Evolutionary conservation across 495 filamentous ascomycete genomes (phyloP).

Genomic region (Penicillium herquei): DNA sequence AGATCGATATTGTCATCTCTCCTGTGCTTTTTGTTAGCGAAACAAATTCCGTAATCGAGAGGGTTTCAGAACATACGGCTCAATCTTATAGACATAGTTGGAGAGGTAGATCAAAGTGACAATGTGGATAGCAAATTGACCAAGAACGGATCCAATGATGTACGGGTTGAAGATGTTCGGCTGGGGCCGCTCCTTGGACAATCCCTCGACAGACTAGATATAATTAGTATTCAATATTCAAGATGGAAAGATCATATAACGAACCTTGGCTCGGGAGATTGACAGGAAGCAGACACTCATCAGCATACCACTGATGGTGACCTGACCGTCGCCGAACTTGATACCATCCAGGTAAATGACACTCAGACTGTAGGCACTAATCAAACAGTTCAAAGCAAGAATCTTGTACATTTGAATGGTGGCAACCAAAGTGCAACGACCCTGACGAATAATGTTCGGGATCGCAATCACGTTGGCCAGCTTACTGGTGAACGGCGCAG

Average conservation of each 20-base stretch:
- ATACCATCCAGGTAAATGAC: constrained; percentile 97
- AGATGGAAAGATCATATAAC: constrained; percentile 3
- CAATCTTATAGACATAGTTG: constrained; percentile 75
- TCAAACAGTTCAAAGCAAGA: constrained; percentile 94
- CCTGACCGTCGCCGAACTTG: constrained; percentile 98
- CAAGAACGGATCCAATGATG: constrained; percentile 96
- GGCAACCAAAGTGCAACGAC: constrained; percentile 92
- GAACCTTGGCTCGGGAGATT: constrained; percentile 86
- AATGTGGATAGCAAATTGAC: constrained; percentile 96
- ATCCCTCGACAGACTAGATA: constrained; percentile 75
- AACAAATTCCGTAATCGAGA: not conserved
- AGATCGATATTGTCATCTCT: constrained; percentile 76
- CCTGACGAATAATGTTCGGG: constrained; percentile 97
- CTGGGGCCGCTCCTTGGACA: constrained; percentile 97
- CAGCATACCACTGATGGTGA: constrained; percentile 98
- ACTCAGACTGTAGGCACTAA: constrained; percentile 95
- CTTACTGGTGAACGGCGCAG: constrained; percentile 97
- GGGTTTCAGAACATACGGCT: constrained; percentile 60
- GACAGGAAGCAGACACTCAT: constrained; percentile 99
- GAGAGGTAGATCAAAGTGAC: constrained; percentile 93
- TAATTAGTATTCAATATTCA: constrained; percentile 20
- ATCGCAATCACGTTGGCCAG: constrained; percentile 95
- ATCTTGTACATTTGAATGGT: constrained; percentile 99
- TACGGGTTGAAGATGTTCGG: constrained; percentile 99
- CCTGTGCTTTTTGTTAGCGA: constrained; percentile 44